A percentile compares a stretch with the other conserved stretches of the same genome.
phyloP scores from a whole-genome alignment of 2,329 filamentous ascomycete genomes.

The Fusarium sp. region DNA sequence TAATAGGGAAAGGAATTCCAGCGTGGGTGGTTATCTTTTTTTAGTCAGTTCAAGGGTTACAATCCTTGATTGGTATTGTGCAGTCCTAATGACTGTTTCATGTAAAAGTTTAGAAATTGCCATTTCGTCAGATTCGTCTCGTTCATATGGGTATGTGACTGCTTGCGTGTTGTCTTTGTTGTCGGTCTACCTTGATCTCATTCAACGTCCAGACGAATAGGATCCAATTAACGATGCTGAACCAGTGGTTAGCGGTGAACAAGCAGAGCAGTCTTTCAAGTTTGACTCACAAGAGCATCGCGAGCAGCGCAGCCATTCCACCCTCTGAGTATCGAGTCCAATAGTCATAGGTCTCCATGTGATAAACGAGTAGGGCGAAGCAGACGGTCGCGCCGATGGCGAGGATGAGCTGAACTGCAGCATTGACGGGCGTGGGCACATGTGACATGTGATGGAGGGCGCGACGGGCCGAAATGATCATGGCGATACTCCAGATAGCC shows the following conservation, averaged over 20 bases:
- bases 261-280: no score
- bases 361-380: slow-evolving; percentile 38
- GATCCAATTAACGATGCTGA: slow-evolving; percentile 37
- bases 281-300: slow-evolving; percentile 38
- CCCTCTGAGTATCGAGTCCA: slow-evolving; percentile 33
- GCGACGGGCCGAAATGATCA: slow-evolving; percentile 40
- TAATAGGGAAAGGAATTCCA: background rate
- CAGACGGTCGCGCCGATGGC: slow-evolving; percentile 39
- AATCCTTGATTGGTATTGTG: slow-evolving; percentile 3
- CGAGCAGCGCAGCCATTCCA: slow-evolving; percentile 41
- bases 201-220: slow-evolving; percentile 35
- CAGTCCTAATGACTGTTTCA: background rate
- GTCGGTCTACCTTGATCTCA: slow-evolving; percentile 23
- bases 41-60: background rate
- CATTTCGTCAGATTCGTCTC: background rate
- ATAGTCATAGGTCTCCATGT: slow-evolving; percentile 28
- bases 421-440: slow-evolving; percentile 30
- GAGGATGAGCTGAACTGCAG: slow-evolving; percentile 37
- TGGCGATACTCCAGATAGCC: slow-evolving; percentile 36
- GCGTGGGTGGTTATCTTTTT: background rate
- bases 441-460: slow-evolving; percentile 33
- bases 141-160: slow-evolving; percentile 39
- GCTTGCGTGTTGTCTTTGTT: slow-evolving; percentile 13
- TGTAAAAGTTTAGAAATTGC: slow-evolving; percentile 11
- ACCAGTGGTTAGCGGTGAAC: background rate